A percentile compares a stretch with the other conserved stretches of the same genome.
These are phyloP conservation scores for Aspergillus steynii DNA, from an alignment of 495 filamentous ascomycete species.

Conservation along the genomic window DNA sequence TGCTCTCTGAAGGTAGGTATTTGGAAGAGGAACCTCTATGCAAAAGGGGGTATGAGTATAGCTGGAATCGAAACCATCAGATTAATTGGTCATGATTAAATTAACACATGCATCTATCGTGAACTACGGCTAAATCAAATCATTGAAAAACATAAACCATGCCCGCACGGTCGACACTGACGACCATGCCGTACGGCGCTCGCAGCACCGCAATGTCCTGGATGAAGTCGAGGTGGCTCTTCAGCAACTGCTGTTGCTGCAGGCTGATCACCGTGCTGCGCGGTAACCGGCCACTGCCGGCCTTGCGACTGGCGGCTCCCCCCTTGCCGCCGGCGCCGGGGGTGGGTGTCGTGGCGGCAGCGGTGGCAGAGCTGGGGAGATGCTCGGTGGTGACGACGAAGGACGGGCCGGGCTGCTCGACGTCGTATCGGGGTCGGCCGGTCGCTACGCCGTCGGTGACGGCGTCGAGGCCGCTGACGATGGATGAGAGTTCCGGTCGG, in stretches of 20 bases:
- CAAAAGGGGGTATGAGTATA: too few relatives aligned
- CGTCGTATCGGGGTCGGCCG: conserved; percentile 67
- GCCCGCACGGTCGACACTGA: conserved; percentile 89
- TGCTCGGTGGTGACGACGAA: conserved; percentile 75
- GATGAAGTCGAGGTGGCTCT: conserved; percentile 85
- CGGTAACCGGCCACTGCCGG: conserved; percentile 52
- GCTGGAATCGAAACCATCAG: too few relatives aligned
- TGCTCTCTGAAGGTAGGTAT: too few relatives aligned
- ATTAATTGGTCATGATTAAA: too few relatives aligned
- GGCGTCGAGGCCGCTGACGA: conserved; percentile 75
- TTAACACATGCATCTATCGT: too few relatives aligned
- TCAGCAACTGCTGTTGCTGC: conserved; percentile 83
- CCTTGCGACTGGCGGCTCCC: conserved; percentile 30
- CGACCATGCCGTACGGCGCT: conserved; percentile 86
- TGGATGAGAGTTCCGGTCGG: conserved; percentile 67
- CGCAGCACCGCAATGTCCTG: conserved; percentile 87
- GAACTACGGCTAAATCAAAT: background rate
- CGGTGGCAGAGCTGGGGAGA: conserved; percentile 47
- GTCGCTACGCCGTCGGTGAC: conserved; percentile 55
- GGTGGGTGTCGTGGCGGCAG: conserved; percentile 18
- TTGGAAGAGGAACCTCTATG: too few relatives aligned
- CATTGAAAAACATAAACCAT: conserved; percentile 87
- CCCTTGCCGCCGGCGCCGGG: conserved; percentile 32
- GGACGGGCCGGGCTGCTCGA: conserved; percentile 64
- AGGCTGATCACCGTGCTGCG: conserved; percentile 84